Conservation (phyloP, 306 rosid genomes). For the Corylus americana region DNA sequence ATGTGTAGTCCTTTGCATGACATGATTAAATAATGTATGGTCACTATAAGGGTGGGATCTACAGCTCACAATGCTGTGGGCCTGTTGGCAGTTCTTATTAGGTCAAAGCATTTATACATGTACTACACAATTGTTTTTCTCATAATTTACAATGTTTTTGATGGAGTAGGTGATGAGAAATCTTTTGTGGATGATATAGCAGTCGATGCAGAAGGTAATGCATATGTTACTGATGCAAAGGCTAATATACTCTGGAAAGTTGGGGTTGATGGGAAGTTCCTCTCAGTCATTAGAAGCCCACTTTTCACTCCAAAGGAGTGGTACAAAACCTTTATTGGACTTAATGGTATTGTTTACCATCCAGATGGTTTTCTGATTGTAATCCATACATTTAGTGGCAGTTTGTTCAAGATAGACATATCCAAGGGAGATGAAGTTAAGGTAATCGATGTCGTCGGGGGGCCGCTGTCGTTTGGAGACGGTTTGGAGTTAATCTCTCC, state of each 20-base stretch:
- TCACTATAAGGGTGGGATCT: not conserved
- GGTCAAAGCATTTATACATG: not conserved
- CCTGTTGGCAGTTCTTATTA: not conserved
- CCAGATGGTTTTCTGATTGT: conserved; percentile 80
- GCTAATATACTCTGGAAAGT: conserved; percentile 82
- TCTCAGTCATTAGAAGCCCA: conserved; percentile 61
- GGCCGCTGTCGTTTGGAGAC: conserved; percentile 69
- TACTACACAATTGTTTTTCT: not conserved
- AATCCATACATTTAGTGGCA: conserved; percentile 73
- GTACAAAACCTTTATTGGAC: conserved; percentile 73
- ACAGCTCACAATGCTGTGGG: too few species aligned
- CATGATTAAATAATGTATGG: not conserved
- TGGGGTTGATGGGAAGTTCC: conserved; percentile 61
- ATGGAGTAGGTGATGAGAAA: conserved; percentile 65
- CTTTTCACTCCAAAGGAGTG: conserved; percentile 67
- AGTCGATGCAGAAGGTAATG: conserved; percentile 82
- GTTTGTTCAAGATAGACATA: conserved; percentile 69
- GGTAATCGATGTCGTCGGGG: conserved; percentile 49
- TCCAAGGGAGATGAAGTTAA: conserved; percentile 66
- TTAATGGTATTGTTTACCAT: conserved; percentile 88
- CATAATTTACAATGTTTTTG: not conserved
- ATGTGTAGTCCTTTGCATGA: not conserved
- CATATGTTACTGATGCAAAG: conserved; percentile 71
- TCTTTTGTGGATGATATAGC: conserved; percentile 82
- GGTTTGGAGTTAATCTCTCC: conserved; percentile 76